These are phyloP conservation scores for Jackrogersella minutella DNA, from an alignment of 495 filamentous ascomycete genomes.

Conservation along the genomic window DNA sequence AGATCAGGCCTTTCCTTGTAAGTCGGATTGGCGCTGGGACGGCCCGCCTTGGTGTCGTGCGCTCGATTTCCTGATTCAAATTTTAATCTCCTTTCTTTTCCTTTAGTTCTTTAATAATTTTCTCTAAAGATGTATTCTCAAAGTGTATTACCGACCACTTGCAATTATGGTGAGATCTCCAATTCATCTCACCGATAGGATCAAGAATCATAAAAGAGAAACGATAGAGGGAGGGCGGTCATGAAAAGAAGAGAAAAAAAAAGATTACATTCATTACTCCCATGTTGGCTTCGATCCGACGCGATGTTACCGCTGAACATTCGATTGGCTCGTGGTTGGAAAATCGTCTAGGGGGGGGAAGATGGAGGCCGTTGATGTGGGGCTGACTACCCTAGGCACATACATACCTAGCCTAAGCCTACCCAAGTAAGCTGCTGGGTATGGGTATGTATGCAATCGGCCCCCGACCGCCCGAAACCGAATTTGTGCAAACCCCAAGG, in stretches of 20 bases:
- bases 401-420: no score
- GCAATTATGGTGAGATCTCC: slow-evolving; percentile 5
- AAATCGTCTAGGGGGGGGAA: background rate
- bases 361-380: no score
- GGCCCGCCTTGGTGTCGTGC: slow-evolving; percentile 12
- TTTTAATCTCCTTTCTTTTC: background rate
- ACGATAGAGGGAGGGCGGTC: slow-evolving; percentile 12
- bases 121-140: no score
- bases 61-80: background rate
- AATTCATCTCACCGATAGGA: slow-evolving; percentile 16
- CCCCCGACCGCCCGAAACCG: background rate
- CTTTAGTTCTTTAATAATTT: no score
- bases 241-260: slow-evolving; percentile 6
- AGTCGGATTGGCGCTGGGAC: slow-evolving; percentile 13
- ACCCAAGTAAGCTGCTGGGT: no score
- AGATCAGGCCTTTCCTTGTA: slow-evolving; percentile 6
- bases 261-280: slow-evolving; percentile 14
- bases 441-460: no score
- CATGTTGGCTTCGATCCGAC: slow-evolving; percentile 16
- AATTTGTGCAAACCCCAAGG: background rate
- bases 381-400: no score
- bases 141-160: no score
- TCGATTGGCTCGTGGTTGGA: slow-evolving; percentile 25
- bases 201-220: slow-evolving; percentile 28
- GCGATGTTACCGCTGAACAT: slow-evolving; percentile 34